A percentile compares a stretch with the other conserved stretches of the same genome.
Conservation (phyloP, 345 rosid genomes). For the Lepidium didymum region DNA sequence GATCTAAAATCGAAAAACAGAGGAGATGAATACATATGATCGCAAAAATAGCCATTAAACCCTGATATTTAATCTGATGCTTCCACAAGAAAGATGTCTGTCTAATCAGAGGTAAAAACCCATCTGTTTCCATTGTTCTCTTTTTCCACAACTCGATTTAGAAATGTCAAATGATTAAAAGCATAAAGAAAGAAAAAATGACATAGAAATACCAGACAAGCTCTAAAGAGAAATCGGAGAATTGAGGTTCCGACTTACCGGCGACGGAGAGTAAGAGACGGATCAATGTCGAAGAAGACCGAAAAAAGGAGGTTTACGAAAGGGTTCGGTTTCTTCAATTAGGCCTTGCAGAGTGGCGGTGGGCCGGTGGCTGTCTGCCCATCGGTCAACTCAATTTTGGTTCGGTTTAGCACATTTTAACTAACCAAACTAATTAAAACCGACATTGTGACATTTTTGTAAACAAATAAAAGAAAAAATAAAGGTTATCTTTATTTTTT, state of each 20-base stretch:
- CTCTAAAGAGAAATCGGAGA: neutral
- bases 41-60: too few relatives aligned
- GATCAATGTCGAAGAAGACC: neutral
- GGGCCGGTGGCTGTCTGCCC: neutral
- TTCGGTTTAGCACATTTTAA: neutral
- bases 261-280: constrained; percentile 5
- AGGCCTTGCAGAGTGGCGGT: neutral
- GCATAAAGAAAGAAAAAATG: neutral
- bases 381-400: constrained; percentile 1
- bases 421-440: too few relatives aligned
- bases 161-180: neutral
- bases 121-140: neutral
- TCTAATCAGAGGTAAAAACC: neutral
- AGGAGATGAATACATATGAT: neutral
- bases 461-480: too few relatives aligned
- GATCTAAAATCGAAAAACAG: neutral
- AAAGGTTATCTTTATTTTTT: too few relatives aligned
- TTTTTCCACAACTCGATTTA: neutral
- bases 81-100: too few relatives aligned
- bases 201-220: neutral
- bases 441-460: too few relatives aligned
- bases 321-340: neutral
- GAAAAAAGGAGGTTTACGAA: neutral
- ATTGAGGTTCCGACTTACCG: neutral
- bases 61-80: too few relatives aligned